Percentiles rank a stretch among this genome's conserved stretches.
phyloP scores from a whole-genome alignment of 768 basidiomycete genomes.

The Dioszegia crocea region DNA sequence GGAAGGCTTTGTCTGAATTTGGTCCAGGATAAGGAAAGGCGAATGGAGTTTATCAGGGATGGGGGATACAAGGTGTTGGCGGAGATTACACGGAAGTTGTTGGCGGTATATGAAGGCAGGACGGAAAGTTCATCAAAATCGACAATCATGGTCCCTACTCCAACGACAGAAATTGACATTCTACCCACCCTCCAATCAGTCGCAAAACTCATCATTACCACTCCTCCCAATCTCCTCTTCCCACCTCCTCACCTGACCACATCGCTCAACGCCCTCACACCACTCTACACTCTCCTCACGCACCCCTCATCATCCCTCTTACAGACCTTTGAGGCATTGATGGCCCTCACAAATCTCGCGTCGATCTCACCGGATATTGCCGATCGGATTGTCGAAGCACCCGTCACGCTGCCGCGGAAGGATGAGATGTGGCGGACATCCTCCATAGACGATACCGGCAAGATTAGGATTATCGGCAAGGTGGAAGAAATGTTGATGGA shows the following conservation, averaged over 20 bases:
- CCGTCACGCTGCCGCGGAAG: constrained; percentile 2
- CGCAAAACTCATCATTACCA: constrained; percentile 87
- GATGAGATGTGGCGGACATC: constrained; percentile 8
- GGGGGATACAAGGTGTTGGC: constrained; percentile 66
- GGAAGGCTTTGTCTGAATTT: constrained; percentile 67
- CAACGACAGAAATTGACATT: constrained; percentile 8
- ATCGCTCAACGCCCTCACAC: constrained; percentile 71
- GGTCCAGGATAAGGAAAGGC: constrained; percentile 69
- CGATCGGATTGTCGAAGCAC: constrained; percentile 58
- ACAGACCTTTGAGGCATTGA: constrained; percentile 85
- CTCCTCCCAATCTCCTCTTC: constrained; percentile 84
- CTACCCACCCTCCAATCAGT: constrained; percentile 72
- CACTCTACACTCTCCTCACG: constrained; percentile 68
- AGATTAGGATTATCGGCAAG: constrained; percentile 56
- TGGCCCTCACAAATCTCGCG: constrained; percentile 94
- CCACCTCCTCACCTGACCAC: constrained; percentile 73
- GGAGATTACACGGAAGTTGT: constrained; percentile 30
- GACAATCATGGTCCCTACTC: not conserved
- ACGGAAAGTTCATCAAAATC: not conserved
- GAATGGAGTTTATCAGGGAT: constrained; percentile 69
- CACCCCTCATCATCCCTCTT: constrained; percentile 66
- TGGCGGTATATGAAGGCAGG: constrained; percentile 14
- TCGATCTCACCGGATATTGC: constrained; percentile 68
- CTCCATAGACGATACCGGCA: constrained; percentile 31
- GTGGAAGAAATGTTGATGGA: constrained; percentile 53